Evolutionary conservation across 2,329 filamentous ascomycete species (phyloP).

Genomic region (Claviceps africana): DNA sequence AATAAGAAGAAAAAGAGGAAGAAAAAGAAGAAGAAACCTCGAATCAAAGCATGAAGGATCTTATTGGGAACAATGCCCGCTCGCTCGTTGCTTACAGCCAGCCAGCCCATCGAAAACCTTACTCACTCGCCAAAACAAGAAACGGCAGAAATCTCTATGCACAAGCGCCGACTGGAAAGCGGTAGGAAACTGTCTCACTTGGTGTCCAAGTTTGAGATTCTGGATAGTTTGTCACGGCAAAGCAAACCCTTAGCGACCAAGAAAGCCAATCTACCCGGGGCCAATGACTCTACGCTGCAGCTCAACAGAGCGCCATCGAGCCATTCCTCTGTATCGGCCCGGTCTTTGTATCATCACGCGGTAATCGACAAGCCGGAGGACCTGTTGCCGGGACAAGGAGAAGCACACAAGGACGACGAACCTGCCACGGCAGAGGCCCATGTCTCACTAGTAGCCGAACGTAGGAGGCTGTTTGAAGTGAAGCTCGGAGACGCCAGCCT

Average conservation of each 20-base stretch:
- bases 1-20: neutral
- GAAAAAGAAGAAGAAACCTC: neutral
- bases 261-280: neutral
- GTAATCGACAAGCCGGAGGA: neutral
- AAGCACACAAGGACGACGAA: neutral
- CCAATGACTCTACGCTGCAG: neutral
- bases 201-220: constrained; percentile 22
- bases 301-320: constrained; percentile 1
- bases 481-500: neutral
- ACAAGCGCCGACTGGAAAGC: neutral
- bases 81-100: constrained; percentile 1
- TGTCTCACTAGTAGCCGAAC: constrained; percentile 12
- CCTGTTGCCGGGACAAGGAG: too few species aligned
- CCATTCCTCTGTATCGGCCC: neutral
- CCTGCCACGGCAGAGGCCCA: neutral
- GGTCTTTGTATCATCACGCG: neutral
- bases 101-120: neutral
- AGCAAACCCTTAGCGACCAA: neutral
- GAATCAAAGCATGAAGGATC: neutral
- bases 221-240: constrained; percentile 11
- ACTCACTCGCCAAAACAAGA: neutral
- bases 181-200: constrained; percentile 16
- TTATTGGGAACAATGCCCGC: constrained; percentile 1
- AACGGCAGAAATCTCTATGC: neutral
- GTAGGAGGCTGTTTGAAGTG: constrained; percentile 12